A percentile compares a stretch with the other conserved stretches of the same genome.
Conservation (phyloP, 2,329 filamentous ascomycete species). For the Lizonia empirigonia region DNA sequence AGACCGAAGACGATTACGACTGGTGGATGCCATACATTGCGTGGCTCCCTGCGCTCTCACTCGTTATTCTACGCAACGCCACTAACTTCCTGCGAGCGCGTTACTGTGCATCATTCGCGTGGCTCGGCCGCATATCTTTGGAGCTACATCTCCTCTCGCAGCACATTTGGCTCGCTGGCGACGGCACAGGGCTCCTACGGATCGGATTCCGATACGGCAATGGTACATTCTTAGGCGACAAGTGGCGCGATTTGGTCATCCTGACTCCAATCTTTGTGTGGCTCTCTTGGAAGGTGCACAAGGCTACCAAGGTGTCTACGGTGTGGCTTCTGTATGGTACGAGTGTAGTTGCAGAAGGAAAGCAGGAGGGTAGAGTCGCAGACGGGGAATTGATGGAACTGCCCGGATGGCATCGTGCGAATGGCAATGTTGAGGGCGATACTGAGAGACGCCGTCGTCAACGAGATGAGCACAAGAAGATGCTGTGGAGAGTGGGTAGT, state of each 20-base stretch:
- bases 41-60: conserved; percentile 60
- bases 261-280: conserved; percentile 53
- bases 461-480: neutral
- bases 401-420: conserved; percentile 8
- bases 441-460: neutral
- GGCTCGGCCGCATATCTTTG: conserved; percentile 62
- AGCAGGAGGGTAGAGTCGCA: neutral
- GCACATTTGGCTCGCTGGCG: conserved; percentile 66
- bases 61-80: conserved; percentile 60
- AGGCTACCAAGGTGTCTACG: conserved; percentile 48
- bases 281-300: conserved; percentile 47
- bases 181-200: conserved; percentile 60
- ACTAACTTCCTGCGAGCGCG: conserved; percentile 50
- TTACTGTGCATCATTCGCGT: conserved; percentile 57
- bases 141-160: conserved; percentile 66
- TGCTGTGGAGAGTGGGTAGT: neutral
- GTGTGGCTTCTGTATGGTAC: conserved; percentile 40
- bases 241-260: conserved; percentile 47
- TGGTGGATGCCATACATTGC: conserved; percentile 60
- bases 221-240: conserved; percentile 32
- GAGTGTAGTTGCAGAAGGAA: neutral
- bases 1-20: conserved; percentile 55
- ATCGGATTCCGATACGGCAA: conserved; percentile 40
- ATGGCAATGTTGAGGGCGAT: neutral
- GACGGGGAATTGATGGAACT: neutral